Base-by-base conservation (phyloP, 2,329 filamentous ascomycete species). In the Trichoderma afroharzianum region DNA sequence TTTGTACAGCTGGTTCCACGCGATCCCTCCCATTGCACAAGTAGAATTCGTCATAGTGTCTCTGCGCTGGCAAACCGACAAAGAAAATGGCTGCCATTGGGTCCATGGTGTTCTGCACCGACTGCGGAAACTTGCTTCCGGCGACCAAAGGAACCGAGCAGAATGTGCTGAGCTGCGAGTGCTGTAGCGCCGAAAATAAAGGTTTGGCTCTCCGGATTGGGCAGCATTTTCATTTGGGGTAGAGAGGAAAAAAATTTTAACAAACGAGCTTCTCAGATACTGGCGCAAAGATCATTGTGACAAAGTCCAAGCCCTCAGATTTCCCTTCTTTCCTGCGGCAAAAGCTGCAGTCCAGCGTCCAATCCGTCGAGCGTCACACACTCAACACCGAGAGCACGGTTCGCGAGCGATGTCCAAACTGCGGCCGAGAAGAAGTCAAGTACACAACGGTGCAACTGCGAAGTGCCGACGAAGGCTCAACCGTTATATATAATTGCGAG, bases 401-500 rank as follows among this genome's bases (percentile, higher is more conserved):
- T 76, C 84, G 88, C 72, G 86, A 92, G 80, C 90, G 87, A 58
- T 98, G 96, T 80, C 88, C 91, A 59, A 91, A 94, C 77, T 98
- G 96, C 80, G 93, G 92, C 18, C 86, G 90, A 68, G 90, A 90
- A 68, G 91, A 97, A 79, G 94, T 98, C 81, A 92, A 90, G 76
- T 98, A 91, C 80, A 92, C 93, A 63, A 92, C 92, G 3, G 89
- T 94, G 73, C 96, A 99, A 81, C 84, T 97, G 77, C 91, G 95
- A 76, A 91, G 94, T 85, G 96, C 95, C 69, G 96, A 99, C 81
- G 95, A 98, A 88, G 96, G 96, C 73, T 93, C 92, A 75, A 98
- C 95, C 0, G 89, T 97, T 69, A 97, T 98, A 78, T 97, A 94
- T 83, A 91, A 87, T 72, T 98, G 95, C 83, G 90, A 94, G 71